phyloP scores from a whole-genome alignment of 106 monocot species.

The Dioscorea zingiberensis region DNA sequence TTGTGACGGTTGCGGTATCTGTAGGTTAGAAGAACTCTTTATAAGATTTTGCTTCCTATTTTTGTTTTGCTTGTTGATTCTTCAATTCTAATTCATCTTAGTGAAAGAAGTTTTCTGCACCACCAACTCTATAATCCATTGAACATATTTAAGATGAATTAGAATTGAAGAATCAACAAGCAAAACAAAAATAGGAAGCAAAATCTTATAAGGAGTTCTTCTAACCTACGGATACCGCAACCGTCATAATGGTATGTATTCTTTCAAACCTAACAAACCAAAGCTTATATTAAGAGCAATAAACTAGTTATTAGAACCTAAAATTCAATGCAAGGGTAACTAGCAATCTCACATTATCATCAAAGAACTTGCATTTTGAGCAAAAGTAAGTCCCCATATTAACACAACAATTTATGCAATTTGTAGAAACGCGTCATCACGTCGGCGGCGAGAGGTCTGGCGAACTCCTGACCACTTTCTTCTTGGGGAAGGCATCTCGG shows the following conservation, averaged over 20 bases:
- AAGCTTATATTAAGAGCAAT: too few species aligned
- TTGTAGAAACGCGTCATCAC: constrained; percentile 58
- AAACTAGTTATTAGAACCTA: too few species aligned
- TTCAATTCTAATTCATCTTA: constrained; percentile 13
- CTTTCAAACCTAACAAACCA: constrained; percentile 48
- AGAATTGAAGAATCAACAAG: constrained; percentile 1
- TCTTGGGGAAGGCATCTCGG: too few species aligned
- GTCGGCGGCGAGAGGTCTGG: too few species aligned
- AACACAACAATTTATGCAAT: constrained; percentile 59
- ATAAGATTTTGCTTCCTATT: background rate
- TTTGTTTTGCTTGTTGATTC: background rate
- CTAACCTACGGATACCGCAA: constrained; percentile 81
- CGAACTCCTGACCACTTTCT: too few species aligned
- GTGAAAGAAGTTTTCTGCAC: constrained; percentile 77
- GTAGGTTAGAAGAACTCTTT: constrained; percentile 33
- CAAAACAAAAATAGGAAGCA: background rate
- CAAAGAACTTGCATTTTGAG: constrained; percentile 75
- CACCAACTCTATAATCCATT: constrained; percentile 51
- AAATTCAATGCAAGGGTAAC: too few species aligned
- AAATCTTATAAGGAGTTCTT: background rate
- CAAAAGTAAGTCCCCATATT: constrained; percentile 85
- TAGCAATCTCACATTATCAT: constrained; percentile 62
- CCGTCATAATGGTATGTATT: constrained; percentile 74
- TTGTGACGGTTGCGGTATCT: constrained; percentile 82
- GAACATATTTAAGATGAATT: background rate